Evolutionary conservation across 2,329 filamentous ascomycete species (phyloP), one percentile per base, ranked within the genome.

Genomic region (Monilinia laxa): DNA sequence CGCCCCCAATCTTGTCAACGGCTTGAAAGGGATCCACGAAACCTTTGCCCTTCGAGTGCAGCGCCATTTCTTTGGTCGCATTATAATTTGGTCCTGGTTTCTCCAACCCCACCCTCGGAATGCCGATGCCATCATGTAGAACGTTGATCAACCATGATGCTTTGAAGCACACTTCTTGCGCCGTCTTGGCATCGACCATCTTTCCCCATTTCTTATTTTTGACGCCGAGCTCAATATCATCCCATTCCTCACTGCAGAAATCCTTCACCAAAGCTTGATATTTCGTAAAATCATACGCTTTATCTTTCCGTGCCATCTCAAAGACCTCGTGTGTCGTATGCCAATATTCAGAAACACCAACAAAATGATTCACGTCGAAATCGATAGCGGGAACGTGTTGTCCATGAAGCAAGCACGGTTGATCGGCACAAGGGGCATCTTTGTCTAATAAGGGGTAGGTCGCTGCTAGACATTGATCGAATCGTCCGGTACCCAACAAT

Each of bases 261-360:
- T 91, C 86, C 68, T 88, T 84, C 5, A 98, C 95, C 47, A 90
- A 87, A 70, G 89, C 83, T 75, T 98, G 93, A 73, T 98, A 99
- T 0, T 90, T 93, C 69, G 89, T 86, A 72, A 97, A 91, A 74
- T 98, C 93, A 77, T 98, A 99, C 0, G 91, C 87, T 71, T 91
- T 89, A 72, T 91, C 89, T 69, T 86, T 84, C 70, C 91, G 87
- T 4, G 87, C 87, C 81, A 87, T 85, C 68, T 90, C 86, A 73
- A 99, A 98, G 2, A 98, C 89, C 65, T 95, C 93, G 73, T 99
- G 95, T 0, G 95, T 99, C 0, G 94, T 96, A 77, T 99, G 95
- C 94, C 95, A 99, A 79, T 96, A 99, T 76, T 99, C 95, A 0
- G 94, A 98, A 4, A 99, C 94, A 14, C 95, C 95, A 38, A 99